phyloP scores from a whole-genome alignment of 164 flowering plant genomes.

The Nelumbo lutea region DNA sequence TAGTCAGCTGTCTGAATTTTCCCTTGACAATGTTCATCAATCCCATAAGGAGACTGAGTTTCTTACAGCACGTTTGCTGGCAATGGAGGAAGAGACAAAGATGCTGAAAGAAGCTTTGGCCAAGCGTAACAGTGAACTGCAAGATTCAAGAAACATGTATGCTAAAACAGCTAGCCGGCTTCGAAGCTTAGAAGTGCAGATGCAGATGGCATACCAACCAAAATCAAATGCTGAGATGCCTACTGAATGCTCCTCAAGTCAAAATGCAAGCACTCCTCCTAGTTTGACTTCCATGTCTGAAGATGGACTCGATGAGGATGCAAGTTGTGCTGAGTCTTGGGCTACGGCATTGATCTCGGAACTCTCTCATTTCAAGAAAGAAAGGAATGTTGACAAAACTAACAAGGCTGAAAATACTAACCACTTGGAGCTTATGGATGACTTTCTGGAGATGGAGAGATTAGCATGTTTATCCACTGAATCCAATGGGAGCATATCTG shows the following conservation, averaged over 20 bases:
- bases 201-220: conserved; percentile 31
- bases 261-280: conserved; percentile 60
- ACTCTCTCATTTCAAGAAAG: conserved; percentile 55
- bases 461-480: conserved; percentile 60
- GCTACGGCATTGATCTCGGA: conserved; percentile 52
- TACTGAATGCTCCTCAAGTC: conserved; percentile 41
- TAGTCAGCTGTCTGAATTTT: conserved; percentile 46
- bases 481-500: conserved; percentile 37
- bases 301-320: conserved; percentile 74
- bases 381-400: conserved; percentile 40
- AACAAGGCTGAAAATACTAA: conserved; percentile 42
- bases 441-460: conserved; percentile 97
- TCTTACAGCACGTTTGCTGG: conserved; percentile 68
- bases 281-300: conserved; percentile 87
- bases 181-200: conserved; percentile 67
- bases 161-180: conserved; percentile 80
- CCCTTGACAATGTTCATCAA: conserved; percentile 54
- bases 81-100: conserved; percentile 96
- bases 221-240: conserved; percentile 29
- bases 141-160: conserved; percentile 73
- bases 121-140: conserved; percentile 80
- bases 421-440: conserved; percentile 84
- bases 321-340: conserved; percentile 79
- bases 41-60: conserved; percentile 74
- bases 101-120: conserved; percentile 97